These are phyloP conservation scores for Globisporangium takayamanum DNA, from an alignment of 352 stramenopile genomes.

Conservation along the genomic window DNA sequence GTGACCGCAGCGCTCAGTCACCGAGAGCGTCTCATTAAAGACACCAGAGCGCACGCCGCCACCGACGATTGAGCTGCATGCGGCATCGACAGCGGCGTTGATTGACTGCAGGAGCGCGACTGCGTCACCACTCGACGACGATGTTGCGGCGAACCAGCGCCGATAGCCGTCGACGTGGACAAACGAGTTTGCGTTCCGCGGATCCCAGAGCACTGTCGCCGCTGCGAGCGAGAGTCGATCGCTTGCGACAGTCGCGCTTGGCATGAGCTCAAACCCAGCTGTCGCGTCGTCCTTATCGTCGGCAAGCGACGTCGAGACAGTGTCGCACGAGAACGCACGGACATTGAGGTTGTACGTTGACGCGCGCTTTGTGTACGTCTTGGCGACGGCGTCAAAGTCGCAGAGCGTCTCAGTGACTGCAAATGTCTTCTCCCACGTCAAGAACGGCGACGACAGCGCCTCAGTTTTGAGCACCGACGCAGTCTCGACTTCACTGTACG, in stretches of 20 bases:
- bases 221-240: slow-evolving; percentile 32
- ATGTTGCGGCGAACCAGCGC: slow-evolving; percentile 28
- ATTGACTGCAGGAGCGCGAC: slow-evolving; percentile 18
- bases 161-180: slow-evolving; percentile 35
- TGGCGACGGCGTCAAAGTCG: slow-evolving; percentile 10
- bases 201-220: slow-evolving; percentile 34
- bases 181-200: slow-evolving; percentile 38
- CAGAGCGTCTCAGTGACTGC: slow-evolving; percentile 30
- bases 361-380: slow-evolving; percentile 23
- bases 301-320: slow-evolving; percentile 33
- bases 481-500: slow-evolving; percentile 25
- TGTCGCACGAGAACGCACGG: slow-evolving; percentile 37
- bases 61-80: slow-evolving; percentile 18
- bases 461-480: slow-evolving; percentile 12
- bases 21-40: slow-evolving; percentile 37
- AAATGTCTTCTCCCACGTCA: slow-evolving; percentile 29
- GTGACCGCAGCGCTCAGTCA: slow-evolving; percentile 18
- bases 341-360: slow-evolving; percentile 25
- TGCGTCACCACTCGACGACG: slow-evolving; percentile 2
- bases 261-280: slow-evolving; percentile 39
- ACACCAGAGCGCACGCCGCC: slow-evolving; percentile 35
- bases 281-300: slow-evolving; percentile 40
- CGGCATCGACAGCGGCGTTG: slow-evolving; percentile 26
- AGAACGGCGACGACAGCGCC: slow-evolving; percentile 30
- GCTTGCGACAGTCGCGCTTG: slow-evolving; percentile 5